These are phyloP conservation scores for Fusarium cyanostomum DNA, from an alignment of 2,329 filamentous ascomycete genomes.

Conservation along the genomic window DNA sequence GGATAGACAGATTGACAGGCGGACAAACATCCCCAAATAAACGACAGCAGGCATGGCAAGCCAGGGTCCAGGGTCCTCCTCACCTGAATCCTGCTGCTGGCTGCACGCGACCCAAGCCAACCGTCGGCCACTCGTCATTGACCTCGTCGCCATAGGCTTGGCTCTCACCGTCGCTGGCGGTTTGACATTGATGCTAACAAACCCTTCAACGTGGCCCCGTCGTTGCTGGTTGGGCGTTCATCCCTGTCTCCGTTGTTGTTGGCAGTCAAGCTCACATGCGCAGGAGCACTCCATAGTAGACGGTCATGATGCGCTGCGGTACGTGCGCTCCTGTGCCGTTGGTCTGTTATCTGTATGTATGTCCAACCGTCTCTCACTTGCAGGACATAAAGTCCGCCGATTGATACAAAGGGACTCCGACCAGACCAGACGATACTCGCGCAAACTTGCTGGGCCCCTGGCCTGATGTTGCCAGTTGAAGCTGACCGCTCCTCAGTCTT, in stretches of 20 bases:
- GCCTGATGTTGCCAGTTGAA: constrained; percentile 23
- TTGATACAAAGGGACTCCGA: not conserved
- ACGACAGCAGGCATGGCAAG: constrained; percentile 35
- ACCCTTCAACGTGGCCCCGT: constrained; percentile 38
- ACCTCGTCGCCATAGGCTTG: constrained; percentile 35
- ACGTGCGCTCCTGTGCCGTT: constrained; percentile 7
- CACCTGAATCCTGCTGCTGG: constrained; percentile 44
- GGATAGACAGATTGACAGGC: constrained; percentile 22
- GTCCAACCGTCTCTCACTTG: constrained; percentile 13
- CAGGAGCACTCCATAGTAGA: constrained; percentile 17
- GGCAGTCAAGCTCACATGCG: constrained; percentile 14
- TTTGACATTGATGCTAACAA: constrained; percentile 43
- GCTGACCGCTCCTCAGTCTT: constrained; percentile 32
- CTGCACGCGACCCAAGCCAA: constrained; percentile 43
- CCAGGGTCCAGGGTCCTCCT: constrained; percentile 38
- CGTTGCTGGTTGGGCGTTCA: constrained; percentile 31
- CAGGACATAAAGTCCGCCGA: not conserved
- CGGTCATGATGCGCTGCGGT: constrained; percentile 15
- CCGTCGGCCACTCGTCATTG: constrained; percentile 34
- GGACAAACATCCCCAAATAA: constrained; percentile 25
- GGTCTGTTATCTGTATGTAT: constrained; percentile 3
- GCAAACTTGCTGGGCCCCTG: constrained; percentile 2
- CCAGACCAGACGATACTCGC: constrained; percentile 6
- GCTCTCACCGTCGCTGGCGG: constrained; percentile 41
- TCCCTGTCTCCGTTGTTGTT: constrained; percentile 18